A percentile compares a stretch with the other conserved stretches of the same genome.
These are phyloP conservation scores for Cytospora piceae DNA, from an alignment of 2,329 filamentous ascomycete species.

Conservation along the genomic window DNA sequence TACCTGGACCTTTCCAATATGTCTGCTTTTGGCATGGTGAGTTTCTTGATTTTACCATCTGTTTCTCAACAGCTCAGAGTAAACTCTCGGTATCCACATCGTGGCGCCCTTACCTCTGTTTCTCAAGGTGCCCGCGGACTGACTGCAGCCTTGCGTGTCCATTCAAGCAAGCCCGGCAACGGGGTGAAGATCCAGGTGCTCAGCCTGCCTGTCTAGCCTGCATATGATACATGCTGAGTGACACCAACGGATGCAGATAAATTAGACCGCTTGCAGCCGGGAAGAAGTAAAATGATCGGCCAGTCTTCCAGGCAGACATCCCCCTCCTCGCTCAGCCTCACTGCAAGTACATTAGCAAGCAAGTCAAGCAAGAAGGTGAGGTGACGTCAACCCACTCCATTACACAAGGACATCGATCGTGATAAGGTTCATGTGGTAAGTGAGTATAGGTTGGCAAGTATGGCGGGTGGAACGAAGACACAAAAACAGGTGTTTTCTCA, in stretches of 20 bases:
- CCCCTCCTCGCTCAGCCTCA: constrained; percentile 7
- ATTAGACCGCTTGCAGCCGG: not conserved
- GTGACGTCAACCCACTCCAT: constrained; percentile 16
- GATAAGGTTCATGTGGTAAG: not conserved
- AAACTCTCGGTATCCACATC: not conserved
- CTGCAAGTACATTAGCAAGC: not conserved
- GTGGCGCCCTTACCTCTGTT: not conserved
- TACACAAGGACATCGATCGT: constrained; percentile 8
- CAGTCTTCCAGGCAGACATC: not conserved
- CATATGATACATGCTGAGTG: not conserved
- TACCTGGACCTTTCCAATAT: too few species aligned
- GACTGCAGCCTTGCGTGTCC: not conserved
- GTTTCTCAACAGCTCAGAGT: too few species aligned
- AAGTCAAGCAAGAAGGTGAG: not conserved
- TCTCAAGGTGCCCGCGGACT: not conserved
- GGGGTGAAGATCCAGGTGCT: not conserved
- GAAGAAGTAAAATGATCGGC: not conserved
- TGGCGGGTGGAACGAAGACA: not conserved
- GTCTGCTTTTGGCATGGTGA: not conserved
- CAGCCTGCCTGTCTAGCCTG: not conserved
- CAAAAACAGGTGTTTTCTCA: not conserved
- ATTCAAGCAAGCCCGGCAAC: not conserved
- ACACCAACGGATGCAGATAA: not conserved
- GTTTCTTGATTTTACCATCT: not conserved
- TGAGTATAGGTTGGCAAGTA: not conserved